Evolutionary conservation across 2,329 filamentous ascomycete genomes (phyloP).

Genomic region (Cadophora luteo-olivacea): DNA sequence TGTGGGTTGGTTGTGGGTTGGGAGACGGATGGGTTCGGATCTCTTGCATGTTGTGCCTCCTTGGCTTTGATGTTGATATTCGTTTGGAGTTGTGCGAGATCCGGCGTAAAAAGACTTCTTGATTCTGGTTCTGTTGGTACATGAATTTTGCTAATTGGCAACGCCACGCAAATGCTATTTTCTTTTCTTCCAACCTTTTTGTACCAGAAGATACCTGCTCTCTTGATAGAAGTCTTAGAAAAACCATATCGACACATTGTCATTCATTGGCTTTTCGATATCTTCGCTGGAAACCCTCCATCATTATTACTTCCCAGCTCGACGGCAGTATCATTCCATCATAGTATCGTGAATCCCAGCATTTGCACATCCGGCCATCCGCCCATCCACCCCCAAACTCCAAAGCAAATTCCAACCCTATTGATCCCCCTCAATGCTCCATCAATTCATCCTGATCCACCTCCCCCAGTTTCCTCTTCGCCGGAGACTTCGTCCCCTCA

Average conservation of each 20-base stretch:
- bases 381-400: background rate
- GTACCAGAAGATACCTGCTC: background rate
- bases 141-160: background rate
- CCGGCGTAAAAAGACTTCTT: background rate
- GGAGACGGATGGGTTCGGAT: background rate
- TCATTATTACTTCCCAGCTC: constrained; percentile 17
- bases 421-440: constrained; percentile 20
- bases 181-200: background rate
- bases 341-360: constrained; percentile 18
- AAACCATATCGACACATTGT: background rate
- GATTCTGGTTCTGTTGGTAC: background rate
- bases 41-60: background rate
- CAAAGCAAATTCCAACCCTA: background rate
- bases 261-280: constrained; percentile 9
- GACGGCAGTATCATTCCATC: constrained; percentile 16
- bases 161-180: background rate
- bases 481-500: constrained; percentile 46
- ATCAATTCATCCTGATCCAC: constrained; percentile 28
- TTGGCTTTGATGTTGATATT: constrained; percentile 1
- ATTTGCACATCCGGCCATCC: background rate
- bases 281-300: background rate
- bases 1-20: background rate
- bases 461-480: constrained; percentile 61
- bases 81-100: background rate
- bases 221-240: background rate